Conservation (phyloP, 2,329 filamentous ascomycete genomes). For the Leptographium radiaticola region DNA sequence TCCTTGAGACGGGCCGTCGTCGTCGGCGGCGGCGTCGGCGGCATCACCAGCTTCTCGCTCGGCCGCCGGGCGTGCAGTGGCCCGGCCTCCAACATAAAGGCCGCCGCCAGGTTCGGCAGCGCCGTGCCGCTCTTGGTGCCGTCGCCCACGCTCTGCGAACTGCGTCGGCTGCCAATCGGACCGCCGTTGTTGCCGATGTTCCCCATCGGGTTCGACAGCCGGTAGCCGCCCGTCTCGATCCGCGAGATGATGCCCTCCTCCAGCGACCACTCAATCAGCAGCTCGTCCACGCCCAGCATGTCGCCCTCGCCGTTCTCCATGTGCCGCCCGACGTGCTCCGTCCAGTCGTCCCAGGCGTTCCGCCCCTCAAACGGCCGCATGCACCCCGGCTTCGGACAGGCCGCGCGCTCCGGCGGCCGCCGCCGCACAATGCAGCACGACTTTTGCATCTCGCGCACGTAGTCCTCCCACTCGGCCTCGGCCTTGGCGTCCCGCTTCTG, state of each 20-base stretch:
- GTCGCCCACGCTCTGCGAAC: not conserved
- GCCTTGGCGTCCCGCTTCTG: conserved; percentile 45
- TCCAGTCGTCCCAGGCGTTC: conserved; percentile 76
- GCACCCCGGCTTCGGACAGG: conserved; percentile 62
- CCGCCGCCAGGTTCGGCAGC: not conserved
- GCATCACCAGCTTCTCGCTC: conserved; percentile 1
- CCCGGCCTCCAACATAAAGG: not conserved
- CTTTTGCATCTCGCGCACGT: conserved; percentile 56
- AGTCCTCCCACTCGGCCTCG: conserved; percentile 49
- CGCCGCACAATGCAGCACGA: conserved; percentile 62
- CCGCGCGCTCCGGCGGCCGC: conserved; percentile 54
- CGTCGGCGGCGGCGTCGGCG: conserved; percentile 3
- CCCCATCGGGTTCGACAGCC: conserved; percentile 32
- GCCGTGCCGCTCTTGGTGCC: not conserved
- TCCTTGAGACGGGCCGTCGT: not conserved
- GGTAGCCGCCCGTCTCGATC: conserved; percentile 42
- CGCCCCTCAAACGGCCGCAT: conserved; percentile 54
- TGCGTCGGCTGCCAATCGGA: not conserved
- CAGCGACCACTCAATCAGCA: conserved; percentile 49
- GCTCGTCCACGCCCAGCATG: conserved; percentile 40
- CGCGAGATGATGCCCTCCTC: conserved; percentile 50
- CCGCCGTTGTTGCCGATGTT: conserved; percentile 13
- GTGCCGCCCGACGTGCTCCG: conserved; percentile 83
- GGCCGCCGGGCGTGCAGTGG: not conserved
- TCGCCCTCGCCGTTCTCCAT: conserved; percentile 61